Percentiles rank a stretch among this genome's conserved stretches.
Evolutionary conservation across 129 eudicot species (phyloP).

Genomic region (Lactuca saligna): DNA sequence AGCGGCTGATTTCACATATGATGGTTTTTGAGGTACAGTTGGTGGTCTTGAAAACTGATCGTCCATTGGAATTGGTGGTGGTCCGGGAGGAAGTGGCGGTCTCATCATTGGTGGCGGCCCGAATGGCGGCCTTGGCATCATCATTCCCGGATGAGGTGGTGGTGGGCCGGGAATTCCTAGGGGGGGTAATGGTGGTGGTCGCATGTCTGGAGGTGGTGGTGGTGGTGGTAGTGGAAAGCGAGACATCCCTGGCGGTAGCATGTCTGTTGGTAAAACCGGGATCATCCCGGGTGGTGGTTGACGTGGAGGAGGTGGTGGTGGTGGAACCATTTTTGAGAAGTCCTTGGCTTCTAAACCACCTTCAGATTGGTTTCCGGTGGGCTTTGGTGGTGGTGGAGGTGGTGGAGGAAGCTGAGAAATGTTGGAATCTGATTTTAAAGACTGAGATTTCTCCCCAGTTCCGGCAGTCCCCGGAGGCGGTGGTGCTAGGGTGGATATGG

Average conservation of each 20-base stretch:
- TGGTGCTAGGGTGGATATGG: constrained; percentile 49
- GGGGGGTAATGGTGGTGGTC: constrained; percentile 45
- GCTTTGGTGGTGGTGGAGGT: constrained; percentile 70
- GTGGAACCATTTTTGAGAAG: constrained; percentile 53
- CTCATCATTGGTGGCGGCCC: constrained; percentile 96
- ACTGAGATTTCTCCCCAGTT: constrained; percentile 44
- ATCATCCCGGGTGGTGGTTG: constrained; percentile 61
- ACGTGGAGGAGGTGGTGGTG: constrained; percentile 94
- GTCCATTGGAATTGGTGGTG: constrained; percentile 62
- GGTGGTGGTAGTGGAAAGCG: constrained; percentile 75
- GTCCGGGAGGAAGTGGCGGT: constrained; percentile 98
- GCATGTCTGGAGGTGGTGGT: constrained; percentile 84
- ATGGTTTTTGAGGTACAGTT: constrained; percentile 80
- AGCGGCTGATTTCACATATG: constrained; percentile 93
- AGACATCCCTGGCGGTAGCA: constrained; percentile 81
- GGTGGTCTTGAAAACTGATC: constrained; percentile 43
- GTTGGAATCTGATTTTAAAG: constrained; percentile 41
- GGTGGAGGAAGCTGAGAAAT: constrained; percentile 60
- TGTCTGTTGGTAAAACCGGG: constrained; percentile 55
- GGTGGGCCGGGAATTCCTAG: constrained; percentile 71
- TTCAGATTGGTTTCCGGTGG: constrained; percentile 40
- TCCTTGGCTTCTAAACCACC: constrained; percentile 52
- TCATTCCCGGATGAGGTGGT: constrained; percentile 57
- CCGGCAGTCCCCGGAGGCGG: constrained; percentile 72
- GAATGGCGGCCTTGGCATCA: constrained; percentile 71